These are phyloP conservation scores for Ramularia endophylla DNA, from an alignment of 2,329 filamentous ascomycete species.

Conservation along the genomic window DNA sequence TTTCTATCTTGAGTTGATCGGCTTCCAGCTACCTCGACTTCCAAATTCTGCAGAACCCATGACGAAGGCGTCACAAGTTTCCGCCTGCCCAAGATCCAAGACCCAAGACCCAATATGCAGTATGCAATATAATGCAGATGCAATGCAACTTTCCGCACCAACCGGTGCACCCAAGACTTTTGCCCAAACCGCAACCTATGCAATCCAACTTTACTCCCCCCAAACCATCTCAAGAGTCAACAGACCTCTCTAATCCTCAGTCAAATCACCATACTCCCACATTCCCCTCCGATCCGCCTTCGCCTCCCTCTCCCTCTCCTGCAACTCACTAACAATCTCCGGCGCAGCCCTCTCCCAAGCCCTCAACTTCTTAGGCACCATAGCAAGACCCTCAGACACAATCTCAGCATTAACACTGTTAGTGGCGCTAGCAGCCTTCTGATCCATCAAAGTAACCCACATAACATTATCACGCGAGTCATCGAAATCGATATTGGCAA, in stretches of 20 bases:
- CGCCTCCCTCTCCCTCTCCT: constrained; percentile 67
- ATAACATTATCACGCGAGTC: constrained; percentile 68
- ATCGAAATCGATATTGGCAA: constrained; percentile 84
- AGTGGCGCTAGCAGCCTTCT: constrained; percentile 55
- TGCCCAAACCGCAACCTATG: too few species aligned
- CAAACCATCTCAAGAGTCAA: too few species aligned
- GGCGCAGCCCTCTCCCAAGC: constrained; percentile 77
- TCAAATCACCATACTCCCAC: constrained; percentile 98
- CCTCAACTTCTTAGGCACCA: constrained; percentile 90
- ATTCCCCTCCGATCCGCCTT: constrained; percentile 78
- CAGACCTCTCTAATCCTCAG: constrained; percentile 57
- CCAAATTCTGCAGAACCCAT: too few species aligned
- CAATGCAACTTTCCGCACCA: too few species aligned
- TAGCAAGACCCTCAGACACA: constrained; percentile 73
- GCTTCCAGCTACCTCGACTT: too few species aligned
- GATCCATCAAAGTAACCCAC: constrained; percentile 84
- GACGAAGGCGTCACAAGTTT: too few species aligned
- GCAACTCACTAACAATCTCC: constrained; percentile 65
- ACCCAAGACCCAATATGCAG: too few species aligned
- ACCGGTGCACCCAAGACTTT: too few species aligned
- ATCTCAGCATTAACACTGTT: constrained; percentile 89
- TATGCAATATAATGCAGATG: too few species aligned
- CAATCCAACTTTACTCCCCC: too few species aligned
- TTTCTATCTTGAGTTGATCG: too few species aligned
- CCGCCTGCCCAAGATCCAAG: too few species aligned